These are phyloP conservation scores for Nigrograna mackinnonii DNA, from an alignment of 2,329 filamentous ascomycete genomes.

Conservation along the genomic window DNA sequence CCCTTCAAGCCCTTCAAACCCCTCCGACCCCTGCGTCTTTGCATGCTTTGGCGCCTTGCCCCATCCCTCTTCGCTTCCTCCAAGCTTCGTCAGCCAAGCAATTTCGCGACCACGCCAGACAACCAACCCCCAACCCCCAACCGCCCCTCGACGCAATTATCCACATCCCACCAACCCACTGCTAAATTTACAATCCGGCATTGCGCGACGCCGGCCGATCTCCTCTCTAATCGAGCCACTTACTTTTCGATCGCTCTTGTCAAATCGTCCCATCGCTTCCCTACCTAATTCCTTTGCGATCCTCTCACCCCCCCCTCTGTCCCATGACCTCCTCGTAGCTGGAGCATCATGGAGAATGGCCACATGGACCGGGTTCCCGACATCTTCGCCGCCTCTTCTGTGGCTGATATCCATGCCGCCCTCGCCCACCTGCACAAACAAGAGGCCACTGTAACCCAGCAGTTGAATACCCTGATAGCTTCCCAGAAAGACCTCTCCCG, in stretches of 20 bases:
- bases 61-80: conserved; percentile 48
- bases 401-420: conserved; percentile 78
- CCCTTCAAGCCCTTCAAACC: too few relatives aligned
- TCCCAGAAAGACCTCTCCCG: conserved; percentile 86
- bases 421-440: conserved; percentile 75
- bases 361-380: conserved; percentile 20
- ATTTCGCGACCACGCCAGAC: too few relatives aligned
- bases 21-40: too few relatives aligned
- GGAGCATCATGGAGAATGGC: conserved; percentile 26
- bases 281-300: neutral
- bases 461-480: conserved; percentile 75
- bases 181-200: too few relatives aligned
- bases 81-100: conserved; percentile 6
- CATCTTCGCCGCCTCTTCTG: conserved; percentile 68
- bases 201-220: too few relatives aligned
- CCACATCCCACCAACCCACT: too few relatives aligned
- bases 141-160: neutral
- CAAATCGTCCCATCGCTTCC: too few relatives aligned
- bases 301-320: neutral
- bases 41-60: too few relatives aligned
- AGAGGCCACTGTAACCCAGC: conserved; percentile 73
- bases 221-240: too few relatives aligned
- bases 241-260: too few relatives aligned
- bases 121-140: neutral
- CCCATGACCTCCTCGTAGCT: too few relatives aligned